Evolutionary conservation across 108 stramenopile species (phyloP).

Genomic region (Cyclostephanos tholiformis): DNA sequence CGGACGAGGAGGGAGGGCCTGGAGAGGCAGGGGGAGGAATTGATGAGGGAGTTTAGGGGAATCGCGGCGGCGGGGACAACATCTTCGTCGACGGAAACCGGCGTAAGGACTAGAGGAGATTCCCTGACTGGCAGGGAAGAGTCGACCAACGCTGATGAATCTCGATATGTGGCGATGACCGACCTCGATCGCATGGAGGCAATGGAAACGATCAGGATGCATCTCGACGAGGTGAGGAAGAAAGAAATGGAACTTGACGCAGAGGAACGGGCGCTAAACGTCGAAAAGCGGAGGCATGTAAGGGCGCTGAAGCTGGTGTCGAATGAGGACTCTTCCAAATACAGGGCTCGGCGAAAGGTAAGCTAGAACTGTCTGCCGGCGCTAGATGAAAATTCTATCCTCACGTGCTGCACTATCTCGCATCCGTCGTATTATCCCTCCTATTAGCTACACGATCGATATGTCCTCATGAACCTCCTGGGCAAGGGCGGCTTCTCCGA

Average conservation of each 20-base stretch:
- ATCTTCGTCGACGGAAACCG: not conserved
- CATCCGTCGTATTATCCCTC: not conserved
- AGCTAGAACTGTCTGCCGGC: not conserved
- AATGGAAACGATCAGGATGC: slow-evolving; percentile 66
- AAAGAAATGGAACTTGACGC: slow-evolving; percentile 62
- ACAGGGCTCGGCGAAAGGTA: slow-evolving; percentile 70
- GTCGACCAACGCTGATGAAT: not conserved
- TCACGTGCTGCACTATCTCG: not conserved
- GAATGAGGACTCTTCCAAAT: slow-evolving; percentile 83
- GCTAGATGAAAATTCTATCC: not conserved
- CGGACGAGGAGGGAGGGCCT: too few species aligned
- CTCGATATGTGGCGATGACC: slow-evolving; percentile 14
- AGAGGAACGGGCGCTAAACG: slow-evolving; percentile 69
- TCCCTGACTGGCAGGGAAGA: not conserved
- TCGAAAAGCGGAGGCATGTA: slow-evolving; percentile 77
- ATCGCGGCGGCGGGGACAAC: too few species aligned
- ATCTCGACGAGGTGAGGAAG: slow-evolving; percentile 57
- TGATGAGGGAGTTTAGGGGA: too few species aligned
- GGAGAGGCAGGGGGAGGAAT: too few species aligned
- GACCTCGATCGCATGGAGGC: slow-evolving; percentile 58
- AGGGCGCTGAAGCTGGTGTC: slow-evolving; percentile 78
- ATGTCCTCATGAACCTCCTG: slow-evolving; percentile 86
- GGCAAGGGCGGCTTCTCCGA: slow-evolving; percentile 99
- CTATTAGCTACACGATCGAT: slow-evolving; percentile 85
- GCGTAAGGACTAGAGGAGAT: not conserved